These are phyloP conservation scores for Nemania abortiva DNA, from an alignment of 2,329 filamentous ascomycete genomes.

Conservation along the genomic window DNA sequence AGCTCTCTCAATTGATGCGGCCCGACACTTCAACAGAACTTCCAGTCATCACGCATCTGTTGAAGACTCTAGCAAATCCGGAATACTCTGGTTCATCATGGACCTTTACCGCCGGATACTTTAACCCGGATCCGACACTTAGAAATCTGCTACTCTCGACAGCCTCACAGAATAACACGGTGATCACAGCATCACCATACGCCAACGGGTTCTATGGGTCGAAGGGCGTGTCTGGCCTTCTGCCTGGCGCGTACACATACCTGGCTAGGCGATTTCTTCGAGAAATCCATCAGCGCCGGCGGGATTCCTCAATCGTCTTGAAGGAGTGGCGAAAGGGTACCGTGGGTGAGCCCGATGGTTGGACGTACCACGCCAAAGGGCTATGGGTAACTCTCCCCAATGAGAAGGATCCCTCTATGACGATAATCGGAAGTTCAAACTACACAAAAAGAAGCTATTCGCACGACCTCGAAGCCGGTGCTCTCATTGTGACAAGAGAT, in stretches of 20 bases:
- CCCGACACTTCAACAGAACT: conserved; percentile 90
- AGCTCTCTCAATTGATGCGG: conserved; percentile 85
- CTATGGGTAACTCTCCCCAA: conserved; percentile 85
- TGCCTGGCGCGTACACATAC: conserved; percentile 92
- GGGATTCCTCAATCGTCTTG: conserved; percentile 72
- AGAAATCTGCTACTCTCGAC: conserved; percentile 83
- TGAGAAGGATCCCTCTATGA: conserved; percentile 77
- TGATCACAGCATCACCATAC: conserved; percentile 91
- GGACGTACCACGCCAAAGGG: conserved; percentile 99
- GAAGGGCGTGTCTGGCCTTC: conserved; percentile 86
- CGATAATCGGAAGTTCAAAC: conserved; percentile 90
- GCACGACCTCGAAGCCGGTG: conserved; percentile 90
- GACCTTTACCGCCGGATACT: conserved; percentile 98
- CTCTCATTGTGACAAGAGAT: conserved; percentile 85
- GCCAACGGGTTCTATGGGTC: conserved; percentile 97
- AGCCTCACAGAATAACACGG: conserved; percentile 76
- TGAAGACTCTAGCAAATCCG: conserved; percentile 74
- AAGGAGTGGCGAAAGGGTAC: conserved; percentile 90
- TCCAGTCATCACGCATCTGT: conserved; percentile 80
- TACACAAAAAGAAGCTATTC: conserved; percentile 96
- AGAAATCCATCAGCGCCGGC: conserved; percentile 60
- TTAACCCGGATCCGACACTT: conserved; percentile 91
- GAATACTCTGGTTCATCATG: conserved; percentile 78
- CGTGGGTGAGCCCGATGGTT: conserved; percentile 83
- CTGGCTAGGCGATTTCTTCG: conserved; percentile 85